phyloP scores from a whole-genome alignment of 1,284 basidiomycete species.

The Cutaneotrichosporon dermatis region DNA sequence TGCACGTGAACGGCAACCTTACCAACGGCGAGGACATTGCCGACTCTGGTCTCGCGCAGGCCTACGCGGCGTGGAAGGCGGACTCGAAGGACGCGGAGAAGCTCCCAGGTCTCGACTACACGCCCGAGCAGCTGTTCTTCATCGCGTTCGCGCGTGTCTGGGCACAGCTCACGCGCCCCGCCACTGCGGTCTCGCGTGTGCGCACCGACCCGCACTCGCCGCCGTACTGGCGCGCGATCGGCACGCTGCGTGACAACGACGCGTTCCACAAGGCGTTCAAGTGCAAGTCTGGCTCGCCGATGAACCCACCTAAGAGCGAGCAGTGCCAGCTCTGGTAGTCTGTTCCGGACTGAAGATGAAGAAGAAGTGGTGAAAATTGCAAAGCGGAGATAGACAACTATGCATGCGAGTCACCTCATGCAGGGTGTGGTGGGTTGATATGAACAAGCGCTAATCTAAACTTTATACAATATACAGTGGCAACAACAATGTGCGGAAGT shows the following conservation, averaged over 20 bases:
- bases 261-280: conserved; percentile 48
- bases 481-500: too few species aligned
- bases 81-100: conserved; percentile 36
- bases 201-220: conserved; percentile 87
- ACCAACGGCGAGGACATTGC: conserved; percentile 88
- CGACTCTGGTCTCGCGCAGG: conserved; percentile 77
- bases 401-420: not conserved
- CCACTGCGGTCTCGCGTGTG: conserved; percentile 63
- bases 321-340: conserved; percentile 41
- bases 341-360: too few species aligned
- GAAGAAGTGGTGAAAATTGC: not conserved
- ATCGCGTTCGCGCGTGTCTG: conserved; percentile 62
- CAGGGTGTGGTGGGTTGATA: not conserved
- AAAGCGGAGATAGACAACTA: not conserved
- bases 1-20: conserved; percentile 74
- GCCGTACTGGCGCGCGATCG: conserved; percentile 68
- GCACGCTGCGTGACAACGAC: conserved; percentile 59
- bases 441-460: not conserved
- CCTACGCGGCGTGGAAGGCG: conserved; percentile 74
- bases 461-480: not conserved
- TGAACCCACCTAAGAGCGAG: conserved; percentile 41
- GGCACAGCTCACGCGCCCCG: conserved; percentile 41
- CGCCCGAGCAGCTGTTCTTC: conserved; percentile 81
- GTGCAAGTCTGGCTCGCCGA: conserved; percentile 42
- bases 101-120: conserved; percentile 64